These are phyloP conservation scores for Candida coquimbonensis DNA, from an alignment of 805 yeast genomes.

Conservation along the genomic window DNA sequence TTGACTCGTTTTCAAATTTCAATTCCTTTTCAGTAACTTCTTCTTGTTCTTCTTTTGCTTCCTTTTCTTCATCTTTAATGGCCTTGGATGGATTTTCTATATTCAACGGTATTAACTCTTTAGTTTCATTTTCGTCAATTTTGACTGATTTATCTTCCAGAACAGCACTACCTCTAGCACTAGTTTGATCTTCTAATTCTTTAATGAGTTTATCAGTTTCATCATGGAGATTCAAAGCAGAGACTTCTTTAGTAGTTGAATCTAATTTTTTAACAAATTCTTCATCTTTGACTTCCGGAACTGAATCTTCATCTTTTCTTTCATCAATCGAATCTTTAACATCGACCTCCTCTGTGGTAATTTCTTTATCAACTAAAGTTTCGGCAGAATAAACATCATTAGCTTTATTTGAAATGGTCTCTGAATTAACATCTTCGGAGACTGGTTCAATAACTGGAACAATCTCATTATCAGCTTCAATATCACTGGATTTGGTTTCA, in stretches of 20 bases:
- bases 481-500: not conserved
- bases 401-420: not conserved
- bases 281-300: not conserved
- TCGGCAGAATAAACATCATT: no score
- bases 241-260: not conserved
- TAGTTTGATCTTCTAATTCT: slow-evolving; percentile 16
- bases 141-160: not conserved
- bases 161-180: not conserved
- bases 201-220: slow-evolving; percentile 18
- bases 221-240: slow-evolving; percentile 6
- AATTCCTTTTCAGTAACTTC: not conserved
- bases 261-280: not conserved
- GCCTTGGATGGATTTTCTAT: not conserved
- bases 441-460: not conserved
- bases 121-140: not conserved
- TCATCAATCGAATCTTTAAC: not conserved
- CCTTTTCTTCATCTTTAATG: not conserved
- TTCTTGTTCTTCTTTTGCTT: no score
- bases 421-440: not conserved
- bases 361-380: no score
- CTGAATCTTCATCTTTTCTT: not conserved
- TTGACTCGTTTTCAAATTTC: not conserved
- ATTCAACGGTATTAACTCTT: not conserved
- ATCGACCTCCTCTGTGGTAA: not conserved
- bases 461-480: not conserved